Base-by-base conservation (phyloP, 2,329 filamentous ascomycete genomes). In the Tolypocladium ovalisporum region DNA sequence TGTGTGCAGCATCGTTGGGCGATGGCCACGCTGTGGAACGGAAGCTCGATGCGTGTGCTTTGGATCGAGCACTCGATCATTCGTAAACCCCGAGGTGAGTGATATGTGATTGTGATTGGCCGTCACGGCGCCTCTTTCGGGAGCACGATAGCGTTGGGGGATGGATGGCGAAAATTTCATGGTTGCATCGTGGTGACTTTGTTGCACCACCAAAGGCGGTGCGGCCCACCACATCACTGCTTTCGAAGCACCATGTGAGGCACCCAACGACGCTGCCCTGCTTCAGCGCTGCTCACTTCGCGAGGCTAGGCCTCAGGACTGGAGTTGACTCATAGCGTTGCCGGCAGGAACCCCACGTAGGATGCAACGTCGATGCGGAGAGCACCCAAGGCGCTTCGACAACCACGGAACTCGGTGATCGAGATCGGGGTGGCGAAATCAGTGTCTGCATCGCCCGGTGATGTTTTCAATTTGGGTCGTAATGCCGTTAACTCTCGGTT, bases 101-200 rank as follows among this genome's bases (percentile, higher is more conserved):
- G 24, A 56, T 37, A 12, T 12, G 49, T 5, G 27, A 3, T 6
- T 19, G 32, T 57, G 54, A 56, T 54, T 58, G 57, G 55, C 27
- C 27, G 27, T 29, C 47, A 27, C 32, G 32, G 27, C 37, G 52
- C 54, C 39, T 54, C 47, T 8, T 52, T 40, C 24, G 54, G 34
- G 53, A 34, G 19, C 24, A 29, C 37, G 29, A 44, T 44, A 19
- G 40, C 24, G 29, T 29, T 51, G 35, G 35, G 44, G 15, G 44
- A 42, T 47, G 54, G 55, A 54, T 17, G 35, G 37, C 51, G 32
- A 57, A 61, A 60, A n/a, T 32, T 49, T 51, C 40, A 54, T 44
- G 15, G 60, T 62, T 54, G 58, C 56, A 62, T 61, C 40, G 53
- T 55, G 36, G 60, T 52, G 55, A 54, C 56, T 58, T 54, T 49